Base-by-base conservation (phyloP, 2,329 filamentous ascomycete genomes). In the Phaeosphaeriaceae sp. region DNA sequence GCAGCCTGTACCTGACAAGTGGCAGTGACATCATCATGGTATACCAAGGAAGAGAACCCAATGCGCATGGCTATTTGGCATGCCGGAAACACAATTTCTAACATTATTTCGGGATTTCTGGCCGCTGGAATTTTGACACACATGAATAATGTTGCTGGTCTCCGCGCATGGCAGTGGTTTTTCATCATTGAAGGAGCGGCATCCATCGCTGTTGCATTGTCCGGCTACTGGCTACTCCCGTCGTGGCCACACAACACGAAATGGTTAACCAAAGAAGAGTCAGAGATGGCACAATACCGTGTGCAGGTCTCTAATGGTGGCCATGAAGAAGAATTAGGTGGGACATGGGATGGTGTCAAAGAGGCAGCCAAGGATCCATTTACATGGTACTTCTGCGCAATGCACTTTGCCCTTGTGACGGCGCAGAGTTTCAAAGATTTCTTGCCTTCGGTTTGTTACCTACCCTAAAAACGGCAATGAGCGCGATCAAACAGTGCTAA, bases 121-220 rank as follows among this genome's bases (percentile, higher is more conserved):
- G 76, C 76, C 16, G 77, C 75, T 6, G 77, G 72, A 13, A 74
- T 79, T n/a, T 66, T 79, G 7, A 72, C 71, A 28, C 75, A 75
- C 50, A 76, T 80, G 71, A 71, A 78, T 7, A 70, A 72, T 8
- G 61, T 72, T n/a, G 51, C 64, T 11, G 71, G 71, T 11, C 63
- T 78, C 29, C 64, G 51, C 26, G 37, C 58, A 2, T 62, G 61
- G 77, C 72, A 77, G 15, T 79, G 76, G 77, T 76, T 79, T 33
- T 76, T 79, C 50, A 68, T 78, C 51, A 74, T 78, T 76, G 83
- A 86, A 60, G 83, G 83, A 13, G 34, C 23, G 11, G 23, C 23
- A 26, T 26, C 23, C 23, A 26, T 26, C 11, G 23, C 11, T 2
- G 23, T 26, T 7, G 23, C 1, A 76, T 37, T 21, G 34, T 37